phyloP scores from a whole-genome alignment of 2,329 filamentous ascomycete genomes.

The Sclerotinia borealis region DNA sequence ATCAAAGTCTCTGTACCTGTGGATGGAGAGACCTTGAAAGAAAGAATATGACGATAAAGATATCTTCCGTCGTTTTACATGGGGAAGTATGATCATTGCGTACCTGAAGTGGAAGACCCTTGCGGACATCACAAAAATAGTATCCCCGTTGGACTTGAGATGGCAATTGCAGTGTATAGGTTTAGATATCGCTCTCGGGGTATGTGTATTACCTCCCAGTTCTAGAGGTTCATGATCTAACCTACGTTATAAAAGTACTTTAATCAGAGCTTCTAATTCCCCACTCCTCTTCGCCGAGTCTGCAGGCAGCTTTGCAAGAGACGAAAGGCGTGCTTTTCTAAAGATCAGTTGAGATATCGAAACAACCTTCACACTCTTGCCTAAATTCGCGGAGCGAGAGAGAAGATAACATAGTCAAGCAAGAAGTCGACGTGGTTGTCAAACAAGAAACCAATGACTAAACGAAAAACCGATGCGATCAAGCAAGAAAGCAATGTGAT shows the following conservation, averaged over 20 bases:
- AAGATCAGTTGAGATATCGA: slow-evolving; percentile 16
- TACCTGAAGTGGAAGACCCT: too few species aligned
- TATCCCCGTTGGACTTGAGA: background rate
- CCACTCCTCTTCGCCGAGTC: slow-evolving; percentile 17
- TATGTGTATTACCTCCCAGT: background rate
- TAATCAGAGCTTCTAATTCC: slow-evolving; percentile 21
- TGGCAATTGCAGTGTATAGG: background rate
- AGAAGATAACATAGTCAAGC: too few species aligned
- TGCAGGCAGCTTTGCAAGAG: background rate
- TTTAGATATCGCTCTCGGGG: slow-evolving; percentile 13
- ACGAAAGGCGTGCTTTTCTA: slow-evolving; percentile 17
- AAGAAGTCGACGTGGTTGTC: too few species aligned
- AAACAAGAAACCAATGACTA: too few species aligned
- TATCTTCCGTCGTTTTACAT: too few species aligned
- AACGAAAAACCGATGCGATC: background rate
- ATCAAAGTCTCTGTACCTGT: too few species aligned
- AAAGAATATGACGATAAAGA: too few species aligned
- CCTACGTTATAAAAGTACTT: slow-evolving; percentile 15
- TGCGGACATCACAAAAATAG: slow-evolving; percentile 17
- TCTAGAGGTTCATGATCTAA: background rate
- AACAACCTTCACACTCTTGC: background rate
- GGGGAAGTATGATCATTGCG: too few species aligned
- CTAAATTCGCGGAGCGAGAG: too few species aligned
- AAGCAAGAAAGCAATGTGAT: slow-evolving; percentile 22
- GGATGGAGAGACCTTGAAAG: too few species aligned